These are phyloP conservation scores for Lagerstroemia speciosa DNA, from an alignment of 345 rosid species.

Conservation along the genomic window DNA sequence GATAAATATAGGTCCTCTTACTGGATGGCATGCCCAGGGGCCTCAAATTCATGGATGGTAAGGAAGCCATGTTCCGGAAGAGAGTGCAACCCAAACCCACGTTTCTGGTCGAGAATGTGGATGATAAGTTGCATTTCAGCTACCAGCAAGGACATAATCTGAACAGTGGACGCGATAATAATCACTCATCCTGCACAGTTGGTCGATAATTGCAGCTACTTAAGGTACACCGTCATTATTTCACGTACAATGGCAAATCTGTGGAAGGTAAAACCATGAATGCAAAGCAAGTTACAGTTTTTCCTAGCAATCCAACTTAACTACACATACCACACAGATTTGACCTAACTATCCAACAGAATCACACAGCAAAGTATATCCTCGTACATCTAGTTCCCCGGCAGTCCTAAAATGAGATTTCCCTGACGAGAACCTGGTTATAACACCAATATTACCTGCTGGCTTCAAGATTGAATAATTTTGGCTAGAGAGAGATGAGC, in stretches of 20 bases:
- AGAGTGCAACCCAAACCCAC: too few species aligned
- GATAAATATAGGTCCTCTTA: too few species aligned
- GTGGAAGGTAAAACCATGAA: background rate
- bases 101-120: too few species aligned
- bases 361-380: background rate
- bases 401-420: background rate
- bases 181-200: background rate
- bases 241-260: background rate
- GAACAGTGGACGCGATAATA: background rate
- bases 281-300: background rate
- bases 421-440: background rate
- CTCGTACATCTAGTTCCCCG: background rate
- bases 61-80: conserved; percentile 78
- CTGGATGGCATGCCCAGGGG: conserved; percentile 67
- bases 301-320: background rate
- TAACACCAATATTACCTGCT: background rate
- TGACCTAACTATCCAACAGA: background rate
- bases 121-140: too few species aligned
- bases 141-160: background rate
- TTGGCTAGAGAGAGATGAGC: background rate
- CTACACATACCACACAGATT: background rate
- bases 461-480: background rate
- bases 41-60: conserved; percentile 47
- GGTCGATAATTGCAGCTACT: background rate
- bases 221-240: background rate